These are phyloP conservation scores for Cystofilobasidium macerans DNA, from an alignment of 768 basidiomycete genomes.

Conservation along the genomic window DNA sequence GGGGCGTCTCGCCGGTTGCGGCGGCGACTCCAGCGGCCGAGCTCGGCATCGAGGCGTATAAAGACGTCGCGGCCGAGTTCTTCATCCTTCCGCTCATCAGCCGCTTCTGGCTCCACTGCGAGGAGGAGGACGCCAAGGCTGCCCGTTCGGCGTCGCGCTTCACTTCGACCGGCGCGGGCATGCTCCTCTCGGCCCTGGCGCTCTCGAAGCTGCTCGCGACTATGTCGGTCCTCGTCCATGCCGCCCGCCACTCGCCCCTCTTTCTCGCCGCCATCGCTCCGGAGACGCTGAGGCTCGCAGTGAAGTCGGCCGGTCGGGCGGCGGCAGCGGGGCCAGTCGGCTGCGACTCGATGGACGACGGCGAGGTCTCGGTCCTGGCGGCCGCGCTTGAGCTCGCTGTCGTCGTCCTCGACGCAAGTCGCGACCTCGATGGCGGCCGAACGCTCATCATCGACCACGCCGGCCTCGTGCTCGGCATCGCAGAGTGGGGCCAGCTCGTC, in stretches of 20 bases:
- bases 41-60: conserved; percentile 39
- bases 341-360: conserved; percentile 31
- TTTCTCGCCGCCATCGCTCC: conserved; percentile 75
- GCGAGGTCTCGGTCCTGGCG: conserved; percentile 54
- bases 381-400: conserved; percentile 67
- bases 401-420: conserved; percentile 59
- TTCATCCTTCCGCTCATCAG: conserved; percentile 85
- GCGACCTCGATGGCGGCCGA: conserved; percentile 67
- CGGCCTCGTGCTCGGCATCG: conserved; percentile 53
- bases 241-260: conserved; percentile 63
- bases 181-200: conserved; percentile 67
- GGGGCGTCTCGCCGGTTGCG: not conserved
- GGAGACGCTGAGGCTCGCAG: conserved; percentile 67
- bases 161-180: conserved; percentile 63
- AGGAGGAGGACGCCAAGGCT: conserved; percentile 69
- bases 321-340: conserved; percentile 38
- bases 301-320: conserved; percentile 57
- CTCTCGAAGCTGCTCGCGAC: conserved; percentile 66
- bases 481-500: conserved; percentile 69
- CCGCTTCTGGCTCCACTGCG: conserved; percentile 87
- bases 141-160: conserved; percentile 51
- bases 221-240: conserved; percentile 67
- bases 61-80: conserved; percentile 65
- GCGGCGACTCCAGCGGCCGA: not conserved
- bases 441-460: conserved; percentile 66